phyloP scores from a whole-genome alignment of 2,329 filamentous ascomycete genomes.

The Xylariales sp. region DNA sequence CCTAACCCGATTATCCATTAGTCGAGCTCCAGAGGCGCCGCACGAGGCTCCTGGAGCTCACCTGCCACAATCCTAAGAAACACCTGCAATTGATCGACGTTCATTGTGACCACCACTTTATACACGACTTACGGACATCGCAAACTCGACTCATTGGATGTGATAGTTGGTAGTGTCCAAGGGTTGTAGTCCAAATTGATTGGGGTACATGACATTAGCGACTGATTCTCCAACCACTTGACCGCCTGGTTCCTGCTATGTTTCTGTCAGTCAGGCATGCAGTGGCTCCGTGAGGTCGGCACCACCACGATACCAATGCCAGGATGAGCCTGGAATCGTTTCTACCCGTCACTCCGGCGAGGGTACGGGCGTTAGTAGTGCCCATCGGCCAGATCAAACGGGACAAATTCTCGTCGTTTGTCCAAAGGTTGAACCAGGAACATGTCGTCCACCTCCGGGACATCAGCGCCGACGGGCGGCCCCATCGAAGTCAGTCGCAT shows the following conservation, averaged over 20 bases:
- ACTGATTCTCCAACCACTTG: not conserved
- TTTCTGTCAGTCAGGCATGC: conserved; percentile 17
- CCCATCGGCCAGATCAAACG: conserved; percentile 83
- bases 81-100: not conserved
- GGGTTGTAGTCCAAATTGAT: too few species aligned
- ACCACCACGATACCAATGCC: conserved; percentile 34
- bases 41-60: conserved; percentile 19
- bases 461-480: conserved; percentile 77
- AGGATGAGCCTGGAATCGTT: conserved; percentile 86
- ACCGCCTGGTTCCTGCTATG: conserved; percentile 6
- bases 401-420: conserved; percentile 73
- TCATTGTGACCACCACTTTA: too few species aligned
- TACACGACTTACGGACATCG: too few species aligned
- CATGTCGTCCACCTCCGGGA: conserved; percentile 81
- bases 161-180: too few species aligned
- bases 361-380: conserved; percentile 80
- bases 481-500: conserved; percentile 69
- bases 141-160: too few species aligned
- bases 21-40: conserved; percentile 10
- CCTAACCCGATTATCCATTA: conserved; percentile 10
- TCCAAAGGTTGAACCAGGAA: conserved; percentile 71
- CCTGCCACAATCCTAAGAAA: conserved; percentile 3
- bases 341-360: conserved; percentile 85
- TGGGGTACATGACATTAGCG: too few species aligned
- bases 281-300: conserved; percentile 21